Conservation (phyloP, 2,329 filamentous ascomycete species). For the Arachnopeziza araneosa region DNA sequence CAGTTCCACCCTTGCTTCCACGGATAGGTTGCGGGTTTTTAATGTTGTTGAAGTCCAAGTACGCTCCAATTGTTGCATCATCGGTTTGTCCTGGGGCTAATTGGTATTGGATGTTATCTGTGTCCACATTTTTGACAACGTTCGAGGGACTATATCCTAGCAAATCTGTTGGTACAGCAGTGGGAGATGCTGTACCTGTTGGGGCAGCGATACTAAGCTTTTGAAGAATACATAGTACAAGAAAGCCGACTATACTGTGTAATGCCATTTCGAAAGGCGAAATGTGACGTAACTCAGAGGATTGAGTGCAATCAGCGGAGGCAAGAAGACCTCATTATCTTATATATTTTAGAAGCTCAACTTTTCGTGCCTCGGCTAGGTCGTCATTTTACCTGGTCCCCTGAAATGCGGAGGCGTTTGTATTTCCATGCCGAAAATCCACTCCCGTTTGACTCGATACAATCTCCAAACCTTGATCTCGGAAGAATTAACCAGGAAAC, state of each 20-base stretch:
- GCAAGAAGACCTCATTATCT: too few relatives aligned
- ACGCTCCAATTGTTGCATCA: slow-evolving; percentile 43
- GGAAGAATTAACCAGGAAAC: too few relatives aligned
- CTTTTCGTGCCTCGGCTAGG: too few relatives aligned
- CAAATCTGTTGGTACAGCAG: slow-evolving; percentile 24
- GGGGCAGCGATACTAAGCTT: slow-evolving; percentile 13
- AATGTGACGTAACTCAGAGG: neutral
- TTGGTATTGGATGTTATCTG: slow-evolving; percentile 33
- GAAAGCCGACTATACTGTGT: neutral
- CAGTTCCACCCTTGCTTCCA: slow-evolving; percentile 42
- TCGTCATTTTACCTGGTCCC: too few relatives aligned
- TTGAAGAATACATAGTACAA: slow-evolving; percentile 29
- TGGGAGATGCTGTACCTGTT: slow-evolving; percentile 15
- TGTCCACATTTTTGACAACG: slow-evolving; percentile 31
- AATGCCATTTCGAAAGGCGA: neutral
- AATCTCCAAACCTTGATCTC: too few relatives aligned
- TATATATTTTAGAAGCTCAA: too few relatives aligned
- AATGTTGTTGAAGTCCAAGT: slow-evolving; percentile 47
- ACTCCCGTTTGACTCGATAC: too few relatives aligned
- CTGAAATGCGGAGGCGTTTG: too few relatives aligned
- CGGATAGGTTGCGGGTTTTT: slow-evolving; percentile 51
- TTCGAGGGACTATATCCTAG: slow-evolving; percentile 36
- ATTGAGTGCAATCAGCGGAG: neutral
- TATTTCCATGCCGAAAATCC: too few relatives aligned
- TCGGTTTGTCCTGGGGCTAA: slow-evolving; percentile 46